Conservation (phyloP, 306 rosid genomes). For the Cicer bijugum region DNA sequence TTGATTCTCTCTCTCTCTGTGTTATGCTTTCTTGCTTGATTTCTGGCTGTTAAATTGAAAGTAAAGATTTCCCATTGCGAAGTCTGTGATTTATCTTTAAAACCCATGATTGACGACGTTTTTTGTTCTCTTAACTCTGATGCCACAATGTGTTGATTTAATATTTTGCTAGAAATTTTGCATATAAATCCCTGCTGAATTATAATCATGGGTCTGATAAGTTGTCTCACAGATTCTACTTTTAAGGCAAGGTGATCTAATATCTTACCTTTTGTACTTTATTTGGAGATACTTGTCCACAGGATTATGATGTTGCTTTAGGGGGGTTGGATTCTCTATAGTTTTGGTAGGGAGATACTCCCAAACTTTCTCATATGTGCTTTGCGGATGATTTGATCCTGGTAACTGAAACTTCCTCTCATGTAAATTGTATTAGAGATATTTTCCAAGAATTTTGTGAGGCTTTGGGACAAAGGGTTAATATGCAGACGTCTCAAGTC, state of each 20-base stretch:
- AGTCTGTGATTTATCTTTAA: neutral
- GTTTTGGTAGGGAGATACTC: neutral
- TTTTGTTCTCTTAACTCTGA: neutral
- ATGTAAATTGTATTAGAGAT: neutral
- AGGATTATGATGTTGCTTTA: neutral
- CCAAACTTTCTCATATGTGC: neutral
- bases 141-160: neutral
- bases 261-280: neutral
- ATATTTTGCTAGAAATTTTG: neutral
- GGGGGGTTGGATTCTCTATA: neutral
- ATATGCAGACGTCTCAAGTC: neutral
- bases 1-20: neutral
- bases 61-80: slow-evolving; percentile 5
- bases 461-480: neutral
- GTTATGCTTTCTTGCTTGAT: neutral
- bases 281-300: neutral
- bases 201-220: neutral
- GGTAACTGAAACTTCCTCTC: neutral
- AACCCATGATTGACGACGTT: neutral
- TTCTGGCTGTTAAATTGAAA: slow-evolving; percentile 1
- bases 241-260: neutral
- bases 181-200: neutral
- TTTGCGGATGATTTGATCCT: neutral
- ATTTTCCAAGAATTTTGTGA: neutral
- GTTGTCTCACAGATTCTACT: neutral